Conservation (phyloP, 2,329 filamentous ascomycete genomes). For the Fonsecaea monophora region DNA sequence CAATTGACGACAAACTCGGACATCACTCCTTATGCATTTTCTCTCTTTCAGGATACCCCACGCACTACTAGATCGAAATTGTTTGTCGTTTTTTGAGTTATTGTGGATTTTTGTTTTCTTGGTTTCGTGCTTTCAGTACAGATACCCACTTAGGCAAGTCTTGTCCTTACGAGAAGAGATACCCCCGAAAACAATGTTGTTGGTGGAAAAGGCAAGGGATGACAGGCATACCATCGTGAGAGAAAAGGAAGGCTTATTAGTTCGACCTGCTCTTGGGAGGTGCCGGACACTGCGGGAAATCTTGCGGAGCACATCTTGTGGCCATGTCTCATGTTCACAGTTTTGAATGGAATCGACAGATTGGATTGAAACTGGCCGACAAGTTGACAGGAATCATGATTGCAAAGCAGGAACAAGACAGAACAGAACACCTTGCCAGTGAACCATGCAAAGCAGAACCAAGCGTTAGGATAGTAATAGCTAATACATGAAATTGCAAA, state of each 20-base stretch:
- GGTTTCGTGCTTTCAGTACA: slow-evolving; percentile 34
- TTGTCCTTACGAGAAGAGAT: slow-evolving; percentile 39
- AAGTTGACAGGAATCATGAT: slow-evolving; percentile 4
- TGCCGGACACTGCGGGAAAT: slow-evolving; percentile 18
- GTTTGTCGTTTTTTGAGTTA: slow-evolving; percentile 26
- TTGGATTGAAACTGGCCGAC: slow-evolving; percentile 2
- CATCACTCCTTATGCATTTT: slow-evolving; percentile 36
- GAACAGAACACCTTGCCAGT: slow-evolving; percentile 19
- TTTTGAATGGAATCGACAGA: slow-evolving; percentile 4
- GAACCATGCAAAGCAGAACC: slow-evolving; percentile 23
- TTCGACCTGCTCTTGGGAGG: slow-evolving; percentile 14
- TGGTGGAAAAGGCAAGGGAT: slow-evolving; percentile 29
- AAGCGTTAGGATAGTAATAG: slow-evolving; percentile 34
- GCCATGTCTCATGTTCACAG: slow-evolving; percentile 23
- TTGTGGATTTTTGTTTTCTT: slow-evolving; percentile 22
- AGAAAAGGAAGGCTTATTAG: slow-evolving; percentile 30
- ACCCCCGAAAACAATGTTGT: slow-evolving; percentile 33
- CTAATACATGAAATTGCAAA: slow-evolving; percentile 27
- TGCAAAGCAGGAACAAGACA: slow-evolving; percentile 21
- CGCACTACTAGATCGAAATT: slow-evolving; percentile 37
- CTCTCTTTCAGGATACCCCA: slow-evolving; percentile 38
- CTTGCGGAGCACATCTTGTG: slow-evolving; percentile 19
- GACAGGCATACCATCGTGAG: slow-evolving; percentile 6
- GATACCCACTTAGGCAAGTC: slow-evolving; percentile 39
- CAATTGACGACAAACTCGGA: slow-evolving; percentile 38